Percentiles rank a stretch among this genome's conserved stretches.
phyloP scores from a whole-genome alignment of 1,139 yeast genomes.

The Kodamaea derodonti region DNA sequence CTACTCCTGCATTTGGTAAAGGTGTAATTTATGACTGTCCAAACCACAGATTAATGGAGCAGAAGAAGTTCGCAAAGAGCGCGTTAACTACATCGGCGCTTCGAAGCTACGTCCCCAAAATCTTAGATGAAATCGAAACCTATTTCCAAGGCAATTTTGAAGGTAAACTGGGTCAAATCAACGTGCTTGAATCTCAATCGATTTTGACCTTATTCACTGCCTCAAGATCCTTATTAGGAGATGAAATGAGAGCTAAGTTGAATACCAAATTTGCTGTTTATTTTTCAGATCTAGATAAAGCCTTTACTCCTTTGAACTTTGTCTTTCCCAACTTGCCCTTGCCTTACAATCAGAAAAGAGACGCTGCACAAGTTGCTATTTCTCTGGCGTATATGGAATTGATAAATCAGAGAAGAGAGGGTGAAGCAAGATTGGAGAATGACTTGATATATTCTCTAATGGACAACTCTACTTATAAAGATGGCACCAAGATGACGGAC shows the following conservation, averaged over 20 bases:
- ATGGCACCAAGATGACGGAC: slow-evolving; percentile 90
- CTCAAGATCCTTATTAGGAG: slow-evolving; percentile 83
- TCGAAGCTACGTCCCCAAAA: slow-evolving; percentile 79
- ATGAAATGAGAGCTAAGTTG: slow-evolving; percentile 80
- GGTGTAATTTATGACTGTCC: slow-evolving; percentile 98
- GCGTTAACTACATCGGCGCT: slow-evolving; percentile 86
- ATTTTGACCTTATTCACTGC: slow-evolving; percentile 96
- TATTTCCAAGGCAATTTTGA: slow-evolving; percentile 43
- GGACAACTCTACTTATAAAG: slow-evolving; percentile 80
- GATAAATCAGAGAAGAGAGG: slow-evolving; percentile 67
- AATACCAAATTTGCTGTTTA: slow-evolving; percentile 79
- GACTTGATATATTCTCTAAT: slow-evolving; percentile 87
- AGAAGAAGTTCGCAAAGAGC: slow-evolving; percentile 90
- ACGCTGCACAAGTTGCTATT: slow-evolving; percentile 78
- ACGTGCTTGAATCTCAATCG: slow-evolving; percentile 82
- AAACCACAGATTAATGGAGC: slow-evolving; percentile 90
- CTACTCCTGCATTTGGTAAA: slow-evolving; percentile 95
- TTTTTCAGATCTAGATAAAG: slow-evolving; percentile 89
- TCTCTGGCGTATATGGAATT: slow-evolving; percentile 75
- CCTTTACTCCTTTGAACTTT: slow-evolving; percentile 92
- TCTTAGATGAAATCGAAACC: slow-evolving; percentile 66
- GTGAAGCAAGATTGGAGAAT: slow-evolving; percentile 69
- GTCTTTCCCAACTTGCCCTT: slow-evolving; percentile 91
- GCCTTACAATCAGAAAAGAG: slow-evolving; percentile 80
- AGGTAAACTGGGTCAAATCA: slow-evolving; percentile 48